A percentile compares a stretch with the other conserved stretches of the same genome.
Conservation (phyloP, 2,329 filamentous ascomycete species). For the Botrytis sinoallii region DNA sequence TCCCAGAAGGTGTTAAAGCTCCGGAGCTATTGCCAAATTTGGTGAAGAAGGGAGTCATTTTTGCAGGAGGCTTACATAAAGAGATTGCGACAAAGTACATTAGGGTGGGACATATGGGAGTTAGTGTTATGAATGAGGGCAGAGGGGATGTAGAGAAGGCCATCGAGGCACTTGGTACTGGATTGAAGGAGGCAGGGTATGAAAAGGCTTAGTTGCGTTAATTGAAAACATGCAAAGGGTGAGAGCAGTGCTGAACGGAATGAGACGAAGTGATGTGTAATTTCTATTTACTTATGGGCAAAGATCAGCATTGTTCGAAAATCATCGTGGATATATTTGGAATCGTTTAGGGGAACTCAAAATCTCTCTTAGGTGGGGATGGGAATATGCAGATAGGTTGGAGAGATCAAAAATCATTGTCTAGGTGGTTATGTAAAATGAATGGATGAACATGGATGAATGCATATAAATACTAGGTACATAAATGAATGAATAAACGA, state of each 20-base stretch:
- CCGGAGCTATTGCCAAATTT: constrained; percentile 83
- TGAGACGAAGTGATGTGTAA: not conserved
- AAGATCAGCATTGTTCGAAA: not conserved
- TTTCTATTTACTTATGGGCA: not conserved
- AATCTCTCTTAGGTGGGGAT: not conserved
- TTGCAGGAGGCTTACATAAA: constrained; percentile 94
- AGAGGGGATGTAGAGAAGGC: constrained; percentile 82
- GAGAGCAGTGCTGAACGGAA: not conserved
- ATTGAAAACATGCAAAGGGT: not conserved
- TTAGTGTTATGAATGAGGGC: constrained; percentile 60
- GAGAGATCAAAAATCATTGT: not conserved
- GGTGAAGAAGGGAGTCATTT: constrained; percentile 83
- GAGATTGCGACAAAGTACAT: constrained; percentile 93
- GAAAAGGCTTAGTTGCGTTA: constrained; percentile 39
- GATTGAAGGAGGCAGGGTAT: constrained; percentile 71
- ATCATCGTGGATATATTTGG: not conserved
- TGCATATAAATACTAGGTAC: not conserved
- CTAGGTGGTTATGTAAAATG: not conserved
- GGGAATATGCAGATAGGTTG: not conserved
- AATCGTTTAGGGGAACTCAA: not conserved
- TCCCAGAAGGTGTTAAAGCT: constrained; percentile 78
- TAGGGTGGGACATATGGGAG: constrained; percentile 96
- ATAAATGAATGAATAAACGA: not conserved
- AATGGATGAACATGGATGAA: not conserved
- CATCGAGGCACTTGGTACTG: constrained; percentile 70